Conservation (phyloP, 805 yeast genomes). For the Myxozyma mucilagina region DNA sequence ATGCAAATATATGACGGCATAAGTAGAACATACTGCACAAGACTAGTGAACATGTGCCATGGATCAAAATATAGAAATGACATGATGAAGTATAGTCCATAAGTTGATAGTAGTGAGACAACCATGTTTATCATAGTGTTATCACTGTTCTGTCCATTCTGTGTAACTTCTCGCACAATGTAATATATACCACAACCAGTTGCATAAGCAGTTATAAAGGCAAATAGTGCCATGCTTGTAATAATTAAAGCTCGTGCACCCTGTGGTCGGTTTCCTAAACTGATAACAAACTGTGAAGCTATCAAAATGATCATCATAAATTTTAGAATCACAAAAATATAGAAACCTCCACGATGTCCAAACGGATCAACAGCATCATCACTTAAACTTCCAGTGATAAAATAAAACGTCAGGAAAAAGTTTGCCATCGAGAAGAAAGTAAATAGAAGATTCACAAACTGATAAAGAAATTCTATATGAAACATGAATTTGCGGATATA, state of each 20-base stretch:
- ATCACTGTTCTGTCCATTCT: slow-evolving; percentile 55
- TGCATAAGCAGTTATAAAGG: slow-evolving; percentile 78
- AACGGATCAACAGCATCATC: slow-evolving; percentile 43
- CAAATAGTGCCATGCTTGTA: slow-evolving; percentile 75
- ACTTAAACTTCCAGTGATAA: slow-evolving; percentile 77
- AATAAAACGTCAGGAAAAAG: slow-evolving; percentile 85
- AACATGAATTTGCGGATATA: slow-evolving; percentile 64
- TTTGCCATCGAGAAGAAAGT: slow-evolving; percentile 94
- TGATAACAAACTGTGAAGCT: slow-evolving; percentile 80
- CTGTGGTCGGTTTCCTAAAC: slow-evolving; percentile 91
- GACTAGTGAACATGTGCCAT: slow-evolving; percentile 87
- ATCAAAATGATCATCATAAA: slow-evolving; percentile 84
- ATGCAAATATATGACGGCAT: slow-evolving; percentile 91
- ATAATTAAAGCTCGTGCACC: slow-evolving; percentile 82
- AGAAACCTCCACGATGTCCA: slow-evolving; percentile 59
- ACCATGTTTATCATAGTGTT: slow-evolving; percentile 80
- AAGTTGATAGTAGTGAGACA: slow-evolving; percentile 83
- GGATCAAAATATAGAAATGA: slow-evolving; percentile 86
- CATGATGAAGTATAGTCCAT: slow-evolving; percentile 73
- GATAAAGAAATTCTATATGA: slow-evolving; percentile 78
- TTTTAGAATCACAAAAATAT: slow-evolving; percentile 72
- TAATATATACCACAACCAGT: slow-evolving; percentile 80
- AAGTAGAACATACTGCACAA: slow-evolving; percentile 75
- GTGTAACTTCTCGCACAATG: slow-evolving; percentile 52
- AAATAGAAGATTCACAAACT: slow-evolving; percentile 67